These are phyloP conservation scores for Xylaria palmicola DNA, from an alignment of 495 filamentous ascomycete genomes.

Conservation along the genomic window DNA sequence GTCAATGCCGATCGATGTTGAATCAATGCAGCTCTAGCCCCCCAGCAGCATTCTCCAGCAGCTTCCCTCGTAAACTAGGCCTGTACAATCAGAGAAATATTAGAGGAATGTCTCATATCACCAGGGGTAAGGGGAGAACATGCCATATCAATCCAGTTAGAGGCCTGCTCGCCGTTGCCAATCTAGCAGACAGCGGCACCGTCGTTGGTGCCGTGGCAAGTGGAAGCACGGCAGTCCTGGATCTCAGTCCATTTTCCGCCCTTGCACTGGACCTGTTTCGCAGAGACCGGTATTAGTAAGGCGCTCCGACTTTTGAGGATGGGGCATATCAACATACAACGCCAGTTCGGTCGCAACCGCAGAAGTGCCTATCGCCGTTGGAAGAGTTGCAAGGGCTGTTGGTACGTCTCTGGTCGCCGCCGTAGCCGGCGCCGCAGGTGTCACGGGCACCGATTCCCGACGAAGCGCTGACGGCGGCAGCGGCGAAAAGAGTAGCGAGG, in stretches of 20 bases:
- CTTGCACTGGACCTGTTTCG: constrained; percentile 7
- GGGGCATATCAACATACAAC: neutral
- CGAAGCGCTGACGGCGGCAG: neutral
- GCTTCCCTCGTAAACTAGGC: no score
- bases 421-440: constrained; percentile 7
- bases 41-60: no score
- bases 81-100: no score
- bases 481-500: neutral
- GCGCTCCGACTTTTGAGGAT: neutral
- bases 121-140: no score
- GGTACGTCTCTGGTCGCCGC: constrained; percentile 2
- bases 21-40: no score
- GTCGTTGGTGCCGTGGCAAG: constrained; percentile 8
- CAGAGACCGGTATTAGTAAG: neutral
- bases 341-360: constrained; percentile 1
- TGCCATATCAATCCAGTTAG: neutral
- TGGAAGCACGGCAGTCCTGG: neutral
- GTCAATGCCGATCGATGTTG: no score
- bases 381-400: neutral
- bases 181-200: constrained; percentile 6
- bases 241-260: constrained; percentile 2
- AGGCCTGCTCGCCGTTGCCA: neutral
- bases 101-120: no score
- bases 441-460: neutral
- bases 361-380: constrained; percentile 6